Base-by-base conservation (phyloP, 768 basidiomycete genomes). In the Suillus subalutaceus region DNA sequence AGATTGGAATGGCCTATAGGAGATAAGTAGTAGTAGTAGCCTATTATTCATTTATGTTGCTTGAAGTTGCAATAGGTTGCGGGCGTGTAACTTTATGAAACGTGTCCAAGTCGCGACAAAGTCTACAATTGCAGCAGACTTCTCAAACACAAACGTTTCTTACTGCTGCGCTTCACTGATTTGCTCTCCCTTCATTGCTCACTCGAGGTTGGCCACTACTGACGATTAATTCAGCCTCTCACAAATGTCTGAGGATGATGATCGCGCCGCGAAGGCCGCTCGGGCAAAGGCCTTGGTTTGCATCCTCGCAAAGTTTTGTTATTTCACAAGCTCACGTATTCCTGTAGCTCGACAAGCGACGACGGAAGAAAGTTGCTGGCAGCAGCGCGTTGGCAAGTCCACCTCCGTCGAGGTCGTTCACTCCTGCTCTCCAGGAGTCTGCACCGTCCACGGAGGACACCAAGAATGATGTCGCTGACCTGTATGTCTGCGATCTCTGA, bases 251-350 rank as follows among this genome's bases (percentile, higher is more conserved):
- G 92, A 92, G 71, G 88, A 89, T 66, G 83, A 85, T 61, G 93
- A 94, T 67, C 86, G 93, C 67, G 91, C 91, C 63, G 87, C 86
- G 18, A 93, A 91, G 78, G 86, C 93, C 64, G 93, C 93, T 3
- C 86, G 93, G 68, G 93, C 91, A 64, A 92, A 91, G 77, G 92
- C 91, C 59, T 73, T 95, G 86, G 93, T 94, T 75, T 65, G 84
- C 77, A 61, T 64, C 60, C 48, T 37, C 62, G 50, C 20, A 63
- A 32, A 30, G 16, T 23, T 58, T 26, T 59, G 37, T 23, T 0
- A 65, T 30, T 37, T 26, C 63, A 72, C 32, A 67, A 26, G 56
- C 58, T 61, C 30, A 62, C 43, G 30, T 61, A 57, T 55, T 55
- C 67, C 62, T 69, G 56, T 77, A 94, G 92, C 84, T 94, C 75